Evolutionary conservation across 305 asterid species (phyloP).

Genomic region (Caryopteris hybrid): DNA sequence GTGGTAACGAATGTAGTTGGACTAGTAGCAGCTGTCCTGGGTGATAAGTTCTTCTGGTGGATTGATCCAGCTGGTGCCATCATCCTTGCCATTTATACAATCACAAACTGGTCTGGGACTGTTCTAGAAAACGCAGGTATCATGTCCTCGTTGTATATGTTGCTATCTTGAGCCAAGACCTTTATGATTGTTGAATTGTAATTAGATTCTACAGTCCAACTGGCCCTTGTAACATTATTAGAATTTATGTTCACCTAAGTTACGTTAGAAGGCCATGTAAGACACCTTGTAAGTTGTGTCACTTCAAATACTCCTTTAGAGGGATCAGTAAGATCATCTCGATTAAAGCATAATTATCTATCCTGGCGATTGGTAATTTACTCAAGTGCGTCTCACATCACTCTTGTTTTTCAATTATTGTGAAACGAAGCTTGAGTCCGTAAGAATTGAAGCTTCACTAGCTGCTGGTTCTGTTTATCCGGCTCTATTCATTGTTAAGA

Average conservation of each 20-base stretch:
- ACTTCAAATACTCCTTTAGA: background rate
- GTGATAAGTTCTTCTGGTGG: conserved; percentile 75
- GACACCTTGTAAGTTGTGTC: too few species aligned
- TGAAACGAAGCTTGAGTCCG: background rate
- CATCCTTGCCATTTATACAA: conserved; percentile 67
- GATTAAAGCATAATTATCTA: too few species aligned
- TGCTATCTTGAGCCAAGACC: background rate
- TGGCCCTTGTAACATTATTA: background rate
- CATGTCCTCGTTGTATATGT: background rate
- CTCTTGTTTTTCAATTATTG: background rate
- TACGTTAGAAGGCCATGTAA: background rate
- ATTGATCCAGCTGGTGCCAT: conserved; percentile 77
- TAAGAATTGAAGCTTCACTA: background rate
- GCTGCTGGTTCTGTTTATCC: background rate
- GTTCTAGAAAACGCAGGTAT: conserved; percentile 83
- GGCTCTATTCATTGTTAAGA: background rate
- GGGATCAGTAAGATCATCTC: background rate
- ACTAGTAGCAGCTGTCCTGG: conserved; percentile 68
- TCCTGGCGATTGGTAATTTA: too few species aligned
- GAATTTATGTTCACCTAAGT: background rate
- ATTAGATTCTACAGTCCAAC: too few species aligned
- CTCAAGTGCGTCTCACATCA: background rate
- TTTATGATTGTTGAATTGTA: too few species aligned
- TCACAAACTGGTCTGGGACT: conserved; percentile 65
- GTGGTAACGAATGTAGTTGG: conserved; percentile 76